Percentiles rank a stretch among this genome's conserved stretches.
Conservation (phyloP, 2,329 filamentous ascomycete species). For the Gaeumannomyces tritici region DNA sequence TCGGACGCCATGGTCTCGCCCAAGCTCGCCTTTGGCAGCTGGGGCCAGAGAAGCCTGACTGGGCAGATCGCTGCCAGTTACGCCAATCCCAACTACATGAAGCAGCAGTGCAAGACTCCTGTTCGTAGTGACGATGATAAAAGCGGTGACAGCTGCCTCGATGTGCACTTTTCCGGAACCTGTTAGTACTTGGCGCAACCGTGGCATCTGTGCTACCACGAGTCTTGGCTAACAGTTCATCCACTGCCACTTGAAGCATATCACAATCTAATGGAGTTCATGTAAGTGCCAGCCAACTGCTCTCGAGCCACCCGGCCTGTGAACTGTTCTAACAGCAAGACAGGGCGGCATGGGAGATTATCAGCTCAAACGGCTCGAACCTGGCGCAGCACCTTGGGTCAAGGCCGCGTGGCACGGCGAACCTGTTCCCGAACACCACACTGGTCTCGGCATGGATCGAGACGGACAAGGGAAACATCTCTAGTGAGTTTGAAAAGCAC, state of each 20-base stretch:
- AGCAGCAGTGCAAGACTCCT: slow-evolving; percentile 49
- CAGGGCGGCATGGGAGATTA: slow-evolving; percentile 42
- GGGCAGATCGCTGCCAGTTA: slow-evolving; percentile 53
- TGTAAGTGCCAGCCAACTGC: slow-evolving; percentile 16
- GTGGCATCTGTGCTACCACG: no score
- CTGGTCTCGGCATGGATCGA: slow-evolving; percentile 62
- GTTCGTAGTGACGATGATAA: slow-evolving; percentile 33
- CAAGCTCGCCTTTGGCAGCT: slow-evolving; percentile 51
- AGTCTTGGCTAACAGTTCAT: background rate
- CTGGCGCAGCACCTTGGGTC: slow-evolving; percentile 26
- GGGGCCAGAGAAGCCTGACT: slow-evolving; percentile 36
- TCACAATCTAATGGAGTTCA: slow-evolving; percentile 57
- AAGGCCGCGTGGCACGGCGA: slow-evolving; percentile 51
- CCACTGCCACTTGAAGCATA: slow-evolving; percentile 31
- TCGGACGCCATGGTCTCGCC: slow-evolving; percentile 68
- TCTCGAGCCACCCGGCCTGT: background rate
- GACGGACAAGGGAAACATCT: slow-evolving; percentile 39
- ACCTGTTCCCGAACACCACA: slow-evolving; percentile 65
- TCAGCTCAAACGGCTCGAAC: slow-evolving; percentile 32
- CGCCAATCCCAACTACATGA: slow-evolving; percentile 50
- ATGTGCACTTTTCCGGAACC: slow-evolving; percentile 60
- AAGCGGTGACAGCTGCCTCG: slow-evolving; percentile 48
- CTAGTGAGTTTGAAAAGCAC: slow-evolving; percentile 34
- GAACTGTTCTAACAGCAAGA: background rate
- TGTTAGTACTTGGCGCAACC: slow-evolving; percentile 27